A percentile compares a stretch with the other conserved stretches of the same genome.
These are phyloP conservation scores for Aspergillus indologenus DNA, from an alignment of 495 filamentous ascomycete species.

Conservation along the genomic window DNA sequence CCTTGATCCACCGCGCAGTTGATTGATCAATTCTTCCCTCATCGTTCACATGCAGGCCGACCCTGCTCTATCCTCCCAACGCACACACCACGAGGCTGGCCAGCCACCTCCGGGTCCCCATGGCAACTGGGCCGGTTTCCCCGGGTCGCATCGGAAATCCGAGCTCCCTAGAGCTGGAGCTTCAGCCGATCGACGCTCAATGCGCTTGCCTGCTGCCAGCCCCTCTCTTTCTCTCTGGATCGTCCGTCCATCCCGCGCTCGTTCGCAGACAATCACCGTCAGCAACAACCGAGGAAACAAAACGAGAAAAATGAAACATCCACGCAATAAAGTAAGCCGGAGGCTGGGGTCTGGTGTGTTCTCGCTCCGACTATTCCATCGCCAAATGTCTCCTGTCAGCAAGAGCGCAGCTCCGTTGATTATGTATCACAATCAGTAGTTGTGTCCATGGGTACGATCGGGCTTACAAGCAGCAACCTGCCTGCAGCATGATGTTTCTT, in stretches of 20 bases:
- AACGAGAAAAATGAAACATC: neutral
- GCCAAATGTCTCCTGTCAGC: too few relatives aligned
- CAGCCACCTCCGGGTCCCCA: constrained; percentile 21
- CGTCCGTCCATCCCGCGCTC: neutral
- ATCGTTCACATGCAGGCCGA: constrained; percentile 2
- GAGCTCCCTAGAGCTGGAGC: constrained; percentile 20
- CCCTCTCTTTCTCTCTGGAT: neutral
- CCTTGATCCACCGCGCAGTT: neutral
- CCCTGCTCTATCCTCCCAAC: neutral
- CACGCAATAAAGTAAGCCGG: neutral
- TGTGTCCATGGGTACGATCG: too few relatives aligned
- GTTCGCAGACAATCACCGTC: too few relatives aligned
- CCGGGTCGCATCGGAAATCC: constrained; percentile 29
- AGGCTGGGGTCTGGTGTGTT: neutral
- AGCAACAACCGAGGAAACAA: neutral
- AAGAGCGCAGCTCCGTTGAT: neutral
- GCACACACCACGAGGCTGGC: constrained; percentile 15
- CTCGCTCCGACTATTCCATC: too few relatives aligned
- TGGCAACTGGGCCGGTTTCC: constrained; percentile 21
- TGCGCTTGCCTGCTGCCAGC: neutral
- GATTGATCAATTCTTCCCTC: neutral
- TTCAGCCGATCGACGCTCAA: constrained; percentile 15
- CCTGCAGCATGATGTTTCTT: neutral
- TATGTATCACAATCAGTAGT: neutral
- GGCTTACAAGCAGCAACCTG: neutral